Evolutionary conservation across 179 eudicot species (phyloP).

Genomic region (Heliamphora pulchella): DNA sequence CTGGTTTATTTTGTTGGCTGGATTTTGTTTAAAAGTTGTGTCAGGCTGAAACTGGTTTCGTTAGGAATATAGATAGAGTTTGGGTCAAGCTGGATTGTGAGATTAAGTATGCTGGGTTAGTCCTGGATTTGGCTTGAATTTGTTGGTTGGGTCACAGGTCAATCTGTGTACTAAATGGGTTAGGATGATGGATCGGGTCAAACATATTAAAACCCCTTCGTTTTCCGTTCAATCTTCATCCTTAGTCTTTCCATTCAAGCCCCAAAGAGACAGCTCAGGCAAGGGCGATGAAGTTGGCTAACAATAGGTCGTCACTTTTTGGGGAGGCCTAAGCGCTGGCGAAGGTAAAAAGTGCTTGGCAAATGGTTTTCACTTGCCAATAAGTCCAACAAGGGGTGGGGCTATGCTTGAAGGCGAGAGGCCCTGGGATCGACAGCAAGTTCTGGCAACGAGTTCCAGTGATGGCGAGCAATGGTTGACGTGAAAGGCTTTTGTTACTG

Average conservation of each 20-base stretch:
- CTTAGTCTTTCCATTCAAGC: not conserved
- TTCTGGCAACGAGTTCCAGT: not conserved
- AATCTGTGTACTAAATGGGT: not conserved
- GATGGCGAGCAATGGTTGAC: not conserved
- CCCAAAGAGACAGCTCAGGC: not conserved
- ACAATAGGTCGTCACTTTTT: not conserved
- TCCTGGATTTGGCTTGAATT: not conserved
- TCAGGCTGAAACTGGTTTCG: not conserved
- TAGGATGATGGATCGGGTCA: not conserved
- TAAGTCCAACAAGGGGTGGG: not conserved
- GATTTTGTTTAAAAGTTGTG: not conserved
- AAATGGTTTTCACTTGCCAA: not conserved
- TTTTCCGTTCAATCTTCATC: conserved; percentile 1
- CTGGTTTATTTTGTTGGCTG: not conserved
- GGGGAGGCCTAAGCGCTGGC: not conserved
- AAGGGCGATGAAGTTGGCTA: not conserved
- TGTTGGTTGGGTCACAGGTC: not conserved
- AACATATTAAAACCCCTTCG: not conserved
- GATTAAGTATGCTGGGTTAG: conserved; percentile 4
- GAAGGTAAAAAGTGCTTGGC: not conserved
- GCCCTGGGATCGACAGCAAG: not conserved
- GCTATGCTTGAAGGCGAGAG: not conserved
- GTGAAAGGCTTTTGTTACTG: too few species aligned
- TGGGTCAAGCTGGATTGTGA: not conserved
- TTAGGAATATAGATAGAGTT: not conserved